Conservation (phyloP, 129 eudicot species). For the Lactuca saligna region DNA sequence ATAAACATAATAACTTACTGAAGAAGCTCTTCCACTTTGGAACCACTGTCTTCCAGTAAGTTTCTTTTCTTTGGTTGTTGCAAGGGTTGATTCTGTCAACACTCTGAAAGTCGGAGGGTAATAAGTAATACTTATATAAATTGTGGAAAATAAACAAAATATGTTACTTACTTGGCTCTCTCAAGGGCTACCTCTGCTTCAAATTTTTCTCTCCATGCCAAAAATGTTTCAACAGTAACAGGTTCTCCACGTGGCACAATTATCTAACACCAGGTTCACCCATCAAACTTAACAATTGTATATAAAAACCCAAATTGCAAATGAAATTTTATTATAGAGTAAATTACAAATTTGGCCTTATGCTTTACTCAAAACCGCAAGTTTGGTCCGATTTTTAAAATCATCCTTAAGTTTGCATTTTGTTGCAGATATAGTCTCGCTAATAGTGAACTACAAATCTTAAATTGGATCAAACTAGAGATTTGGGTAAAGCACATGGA, state of each 20-base stretch:
- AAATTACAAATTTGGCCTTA: too few species aligned
- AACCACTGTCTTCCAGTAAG: slow-evolving; percentile 88
- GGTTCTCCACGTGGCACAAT: slow-evolving; percentile 94
- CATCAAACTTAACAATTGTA: slow-evolving; percentile 9
- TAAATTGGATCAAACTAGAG: too few species aligned
- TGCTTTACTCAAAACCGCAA: too few species aligned
- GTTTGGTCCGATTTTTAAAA: too few species aligned
- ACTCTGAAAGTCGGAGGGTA: slow-evolving; percentile 34
- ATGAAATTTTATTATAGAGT: neutral
- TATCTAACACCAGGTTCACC: slow-evolving; percentile 43
- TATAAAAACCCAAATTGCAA: neutral
- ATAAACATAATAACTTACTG: slow-evolving; percentile 33
- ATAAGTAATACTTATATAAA: neutral
- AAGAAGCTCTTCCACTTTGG: slow-evolving; percentile 79
- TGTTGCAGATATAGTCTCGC: too few species aligned
- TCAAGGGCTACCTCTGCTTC: slow-evolving; percentile 97
- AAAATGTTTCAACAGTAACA: slow-evolving; percentile 80
- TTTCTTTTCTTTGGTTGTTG: slow-evolving; percentile 72
- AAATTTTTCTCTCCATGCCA: slow-evolving; percentile 90
- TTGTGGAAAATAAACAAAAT: neutral
- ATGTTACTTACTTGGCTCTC: slow-evolving; percentile 80
- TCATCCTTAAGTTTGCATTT: too few species aligned
- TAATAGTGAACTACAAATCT: too few species aligned
- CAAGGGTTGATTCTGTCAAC: slow-evolving; percentile 78
- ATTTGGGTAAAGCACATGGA: too few species aligned